Conservation (phyloP, 2,329 filamentous ascomycete species). For the Waltergamsia citrina region DNA sequence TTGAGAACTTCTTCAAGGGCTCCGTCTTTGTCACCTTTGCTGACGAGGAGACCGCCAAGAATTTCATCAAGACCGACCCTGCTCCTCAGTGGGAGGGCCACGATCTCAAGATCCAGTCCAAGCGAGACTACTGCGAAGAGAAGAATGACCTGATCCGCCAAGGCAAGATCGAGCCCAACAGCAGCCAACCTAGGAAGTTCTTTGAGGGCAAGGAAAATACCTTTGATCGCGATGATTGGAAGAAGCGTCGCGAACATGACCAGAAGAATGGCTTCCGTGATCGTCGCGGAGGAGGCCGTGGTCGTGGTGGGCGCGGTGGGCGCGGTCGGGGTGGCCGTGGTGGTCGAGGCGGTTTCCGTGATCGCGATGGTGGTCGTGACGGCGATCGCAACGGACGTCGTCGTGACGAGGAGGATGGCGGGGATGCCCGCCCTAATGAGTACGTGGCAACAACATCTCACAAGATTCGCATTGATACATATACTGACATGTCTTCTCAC, state of each 20-base stretch:
- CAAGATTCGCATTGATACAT: background rate
- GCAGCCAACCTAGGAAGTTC: constrained; percentile 29
- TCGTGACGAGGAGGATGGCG: constrained; percentile 13
- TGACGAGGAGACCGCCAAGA: constrained; percentile 65
- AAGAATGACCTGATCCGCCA: constrained; percentile 64
- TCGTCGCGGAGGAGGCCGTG: constrained; percentile 31
- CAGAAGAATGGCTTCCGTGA: constrained; percentile 49
- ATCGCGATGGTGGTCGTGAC: constrained; percentile 23
- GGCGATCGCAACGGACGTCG: constrained; percentile 20
- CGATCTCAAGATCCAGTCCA: constrained; percentile 74
- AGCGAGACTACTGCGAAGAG: constrained; percentile 76
- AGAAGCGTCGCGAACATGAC: constrained; percentile 52
- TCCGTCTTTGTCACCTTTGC: constrained; percentile 93
- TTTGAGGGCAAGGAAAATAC: constrained; percentile 36
- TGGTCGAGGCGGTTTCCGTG: constrained; percentile 20
- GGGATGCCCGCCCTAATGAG: constrained; percentile 13
- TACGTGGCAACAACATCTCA: constrained; percentile 7
- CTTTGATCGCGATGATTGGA: constrained; percentile 28
- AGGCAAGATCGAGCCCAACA: constrained; percentile 56
- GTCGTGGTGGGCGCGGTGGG: constrained; percentile 27
- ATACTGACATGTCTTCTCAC: constrained; percentile 8
- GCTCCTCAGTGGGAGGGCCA: constrained; percentile 78
- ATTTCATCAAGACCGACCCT: constrained; percentile 71
- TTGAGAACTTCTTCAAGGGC: constrained; percentile 77
- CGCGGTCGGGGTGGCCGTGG: constrained; percentile 31